These are phyloP conservation scores for Candida quercuum DNA, from an alignment of 805 yeast species.

Conservation along the genomic window DNA sequence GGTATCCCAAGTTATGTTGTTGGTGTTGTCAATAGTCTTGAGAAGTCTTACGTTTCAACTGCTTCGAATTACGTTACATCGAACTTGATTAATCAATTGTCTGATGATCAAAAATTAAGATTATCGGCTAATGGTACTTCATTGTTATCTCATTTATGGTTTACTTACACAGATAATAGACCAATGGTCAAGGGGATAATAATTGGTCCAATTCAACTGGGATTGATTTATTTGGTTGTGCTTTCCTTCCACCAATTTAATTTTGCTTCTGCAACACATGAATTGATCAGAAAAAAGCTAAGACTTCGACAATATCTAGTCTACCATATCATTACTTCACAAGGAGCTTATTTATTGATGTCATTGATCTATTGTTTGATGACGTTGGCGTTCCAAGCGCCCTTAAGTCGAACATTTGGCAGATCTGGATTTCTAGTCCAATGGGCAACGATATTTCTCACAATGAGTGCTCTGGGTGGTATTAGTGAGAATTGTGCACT, in stretches of 20 bases:
- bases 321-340: conserved; percentile 40
- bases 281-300: conserved; percentile 1
- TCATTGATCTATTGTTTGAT: conserved; percentile 55
- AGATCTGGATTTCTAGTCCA: conserved; percentile 63
- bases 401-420: conserved; percentile 52
- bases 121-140: conserved; percentile 10
- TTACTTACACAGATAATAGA: conserved; percentile 33
- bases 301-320: conserved; percentile 35
- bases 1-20: background rate
- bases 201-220: conserved; percentile 66
- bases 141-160: conserved; percentile 18
- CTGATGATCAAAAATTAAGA: background rate
- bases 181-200: conserved; percentile 46
- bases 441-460: conserved; percentile 62
- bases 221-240: conserved; percentile 63
- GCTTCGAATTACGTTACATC: conserved; percentile 17
- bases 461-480: conserved; percentile 71
- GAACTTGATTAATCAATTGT: background rate
- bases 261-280: conserved; percentile 32
- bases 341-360: conserved; percentile 47
- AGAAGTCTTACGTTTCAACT: conserved; percentile 15
- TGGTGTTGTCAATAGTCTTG: background rate
- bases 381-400: conserved; percentile 61
- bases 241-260: conserved; percentile 57
- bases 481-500: conserved; percentile 59